A percentile compares a stretch with the other conserved stretches of the same genome.
These are phyloP conservation scores for Colletotrichum limetticola DNA, from an alignment of 2,329 filamentous ascomycete genomes.

Conservation along the genomic window DNA sequence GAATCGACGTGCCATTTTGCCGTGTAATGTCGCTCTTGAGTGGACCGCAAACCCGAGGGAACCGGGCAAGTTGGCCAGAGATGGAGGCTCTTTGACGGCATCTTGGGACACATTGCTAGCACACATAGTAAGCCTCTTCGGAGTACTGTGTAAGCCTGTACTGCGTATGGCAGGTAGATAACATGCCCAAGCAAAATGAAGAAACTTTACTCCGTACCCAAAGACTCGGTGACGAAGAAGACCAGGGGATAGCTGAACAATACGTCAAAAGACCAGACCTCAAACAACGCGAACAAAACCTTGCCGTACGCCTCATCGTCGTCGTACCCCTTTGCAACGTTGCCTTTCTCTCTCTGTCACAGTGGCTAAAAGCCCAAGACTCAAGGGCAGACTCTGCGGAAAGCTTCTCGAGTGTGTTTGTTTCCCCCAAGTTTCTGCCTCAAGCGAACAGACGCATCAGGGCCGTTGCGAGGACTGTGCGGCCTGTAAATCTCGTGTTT, in stretches of 20 bases:
- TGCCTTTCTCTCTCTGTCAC: background rate
- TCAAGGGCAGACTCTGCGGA: background rate
- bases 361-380: background rate
- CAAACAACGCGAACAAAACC: background rate
- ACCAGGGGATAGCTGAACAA: background rate
- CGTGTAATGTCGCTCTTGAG: background rate
- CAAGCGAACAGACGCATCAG: conserved; percentile 2
- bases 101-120: background rate
- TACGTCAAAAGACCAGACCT: background rate
- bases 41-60: background rate
- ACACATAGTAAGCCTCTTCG: background rate
- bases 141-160: too few relatives aligned
- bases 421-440: conserved; percentile 11
- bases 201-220: background rate
- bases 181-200: background rate
- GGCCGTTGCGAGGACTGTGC: conserved; percentile 8
- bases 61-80: background rate
- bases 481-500: background rate
- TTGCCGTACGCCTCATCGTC: background rate
- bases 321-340: background rate
- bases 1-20: background rate
- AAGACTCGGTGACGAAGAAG: background rate
- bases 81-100: background rate
- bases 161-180: too few relatives aligned
- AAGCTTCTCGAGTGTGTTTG: background rate